A percentile compares a stretch with the other conserved stretches of the same genome.
Evolutionary conservation across 1,139 yeast species (phyloP).

Genomic region (Candida sp.): DNA sequence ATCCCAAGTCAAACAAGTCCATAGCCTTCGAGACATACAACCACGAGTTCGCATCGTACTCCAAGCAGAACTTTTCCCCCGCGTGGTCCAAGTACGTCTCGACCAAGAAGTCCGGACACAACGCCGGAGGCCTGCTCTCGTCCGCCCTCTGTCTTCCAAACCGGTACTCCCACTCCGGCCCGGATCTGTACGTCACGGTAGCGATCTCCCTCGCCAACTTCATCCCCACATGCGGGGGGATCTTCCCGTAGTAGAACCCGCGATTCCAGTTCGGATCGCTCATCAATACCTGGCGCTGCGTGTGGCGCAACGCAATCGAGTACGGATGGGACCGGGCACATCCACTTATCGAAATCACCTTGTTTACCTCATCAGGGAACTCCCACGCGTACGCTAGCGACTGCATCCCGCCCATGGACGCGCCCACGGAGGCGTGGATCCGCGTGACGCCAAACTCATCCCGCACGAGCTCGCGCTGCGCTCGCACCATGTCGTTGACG

Average conservation of each 20-base stretch:
- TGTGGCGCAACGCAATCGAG: conserved; percentile 91
- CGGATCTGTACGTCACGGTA: conserved; percentile 91
- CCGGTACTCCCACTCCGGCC: conserved; percentile 96
- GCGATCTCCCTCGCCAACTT: conserved; percentile 93
- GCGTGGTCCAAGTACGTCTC: conserved; percentile 95
- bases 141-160: conserved; percentile 91
- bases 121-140: conserved; percentile 77
- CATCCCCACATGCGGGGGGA: conserved; percentile 97
- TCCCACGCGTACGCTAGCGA: conserved; percentile 87
- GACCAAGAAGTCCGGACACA: conserved; percentile 91
- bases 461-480: conserved; percentile 72
- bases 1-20: conserved; percentile 91
- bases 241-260: conserved; percentile 78
- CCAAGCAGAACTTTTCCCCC: conserved; percentile 91
- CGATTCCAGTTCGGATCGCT: conserved; percentile 95
- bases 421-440: conserved; percentile 83
- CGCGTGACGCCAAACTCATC: conserved; percentile 65
- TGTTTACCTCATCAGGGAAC: conserved; percentile 76
- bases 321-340: conserved; percentile 96
- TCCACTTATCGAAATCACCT: conserved; percentile 81
- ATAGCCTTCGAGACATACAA: conserved; percentile 90
- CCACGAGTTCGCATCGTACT: conserved; percentile 90
- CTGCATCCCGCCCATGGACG: conserved; percentile 99
- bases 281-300: conserved; percentile 93
- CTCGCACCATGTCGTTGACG: conserved; percentile 89